Percentiles rank a stretch among this genome's conserved stretches.
Evolutionary conservation across 441 rosid species (phyloP).

Genomic region (Eruca vesicaria): DNA sequence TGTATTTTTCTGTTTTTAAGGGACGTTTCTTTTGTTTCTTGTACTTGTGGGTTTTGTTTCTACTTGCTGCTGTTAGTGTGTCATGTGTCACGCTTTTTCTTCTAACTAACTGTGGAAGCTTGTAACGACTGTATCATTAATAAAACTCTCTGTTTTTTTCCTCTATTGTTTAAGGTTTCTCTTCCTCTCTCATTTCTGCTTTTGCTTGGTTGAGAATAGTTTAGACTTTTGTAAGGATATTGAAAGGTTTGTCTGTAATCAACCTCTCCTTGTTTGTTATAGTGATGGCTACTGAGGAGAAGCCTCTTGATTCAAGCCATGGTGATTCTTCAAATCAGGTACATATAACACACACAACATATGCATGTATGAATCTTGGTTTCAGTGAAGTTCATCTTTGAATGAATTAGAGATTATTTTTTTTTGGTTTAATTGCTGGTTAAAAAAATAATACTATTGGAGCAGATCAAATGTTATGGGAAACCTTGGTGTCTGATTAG

Average conservation of each 20-base stretch:
- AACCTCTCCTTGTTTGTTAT: constrained; percentile 10
- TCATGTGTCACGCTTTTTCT: constrained; percentile 28
- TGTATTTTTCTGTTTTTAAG: not conserved
- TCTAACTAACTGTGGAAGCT: constrained; percentile 1
- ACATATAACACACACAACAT: not conserved
- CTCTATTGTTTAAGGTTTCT: constrained; percentile 2
- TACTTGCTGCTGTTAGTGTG: not conserved
- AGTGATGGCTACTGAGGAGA: constrained; percentile 33
- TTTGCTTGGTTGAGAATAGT: not conserved
- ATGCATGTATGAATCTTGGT: not conserved
- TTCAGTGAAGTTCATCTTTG: not conserved
- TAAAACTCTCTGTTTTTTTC: not conserved
- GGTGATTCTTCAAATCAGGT: constrained; percentile 32
- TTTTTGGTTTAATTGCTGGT: not conserved
- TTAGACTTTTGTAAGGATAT: not conserved
- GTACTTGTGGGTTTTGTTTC: not conserved
- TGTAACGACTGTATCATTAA: not conserved
- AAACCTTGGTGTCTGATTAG: not conserved
- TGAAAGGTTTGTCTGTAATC: constrained; percentile 2
- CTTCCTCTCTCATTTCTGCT: not conserved
- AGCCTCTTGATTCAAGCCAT: constrained; percentile 28
- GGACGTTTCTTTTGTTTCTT: constrained; percentile 34
- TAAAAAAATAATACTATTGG: not conserved
- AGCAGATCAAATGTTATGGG: not conserved
- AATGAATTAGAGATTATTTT: not conserved